phyloP scores from a whole-genome alignment of 345 rosid species.

The Ricinus communis region DNA sequence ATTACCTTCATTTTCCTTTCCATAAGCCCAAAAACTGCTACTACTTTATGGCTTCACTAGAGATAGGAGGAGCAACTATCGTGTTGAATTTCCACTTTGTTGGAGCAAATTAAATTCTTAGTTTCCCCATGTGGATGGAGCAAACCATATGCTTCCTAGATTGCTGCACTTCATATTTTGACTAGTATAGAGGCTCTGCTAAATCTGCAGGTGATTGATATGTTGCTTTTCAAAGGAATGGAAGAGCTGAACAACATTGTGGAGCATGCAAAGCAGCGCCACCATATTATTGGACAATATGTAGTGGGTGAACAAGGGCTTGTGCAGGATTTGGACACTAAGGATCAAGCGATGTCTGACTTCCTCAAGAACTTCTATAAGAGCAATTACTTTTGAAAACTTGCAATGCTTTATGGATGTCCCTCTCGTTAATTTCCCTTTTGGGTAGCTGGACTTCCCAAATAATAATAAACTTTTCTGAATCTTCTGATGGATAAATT shows the following conservation, averaged over 20 bases:
- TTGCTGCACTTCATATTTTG: not conserved
- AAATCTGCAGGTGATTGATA: constrained; percentile 75
- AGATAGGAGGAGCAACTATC: not conserved
- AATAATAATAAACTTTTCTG: constrained; percentile 30
- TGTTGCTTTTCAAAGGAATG: constrained; percentile 89
- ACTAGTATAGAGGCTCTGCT: not conserved
- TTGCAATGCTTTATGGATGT: constrained; percentile 1
- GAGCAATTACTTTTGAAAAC: constrained; percentile 77
- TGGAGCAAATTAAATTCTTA: not conserved
- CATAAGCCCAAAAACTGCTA: not conserved
- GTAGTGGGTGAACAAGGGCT: constrained; percentile 69
- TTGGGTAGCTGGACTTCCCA: constrained; percentile 16
- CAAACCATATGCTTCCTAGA: not conserved
- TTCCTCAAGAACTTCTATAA: constrained; percentile 88
- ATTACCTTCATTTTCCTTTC: too few species aligned
- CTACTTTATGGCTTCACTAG: not conserved
- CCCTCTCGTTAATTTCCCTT: not conserved
- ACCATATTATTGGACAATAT: constrained; percentile 90
- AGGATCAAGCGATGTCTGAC: constrained; percentile 69
- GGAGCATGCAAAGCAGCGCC: constrained; percentile 99
- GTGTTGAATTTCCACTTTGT: not conserved
- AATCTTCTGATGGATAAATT: constrained; percentile 16
- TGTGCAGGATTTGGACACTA: constrained; percentile 59
- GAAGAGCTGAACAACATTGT: constrained; percentile 80
- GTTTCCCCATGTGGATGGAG: not conserved